Evolutionary conservation across 805 yeast species (phyloP), one percentile per base, ranked within the genome.

Genomic region (Cyberlindnera saturnus): DNA sequence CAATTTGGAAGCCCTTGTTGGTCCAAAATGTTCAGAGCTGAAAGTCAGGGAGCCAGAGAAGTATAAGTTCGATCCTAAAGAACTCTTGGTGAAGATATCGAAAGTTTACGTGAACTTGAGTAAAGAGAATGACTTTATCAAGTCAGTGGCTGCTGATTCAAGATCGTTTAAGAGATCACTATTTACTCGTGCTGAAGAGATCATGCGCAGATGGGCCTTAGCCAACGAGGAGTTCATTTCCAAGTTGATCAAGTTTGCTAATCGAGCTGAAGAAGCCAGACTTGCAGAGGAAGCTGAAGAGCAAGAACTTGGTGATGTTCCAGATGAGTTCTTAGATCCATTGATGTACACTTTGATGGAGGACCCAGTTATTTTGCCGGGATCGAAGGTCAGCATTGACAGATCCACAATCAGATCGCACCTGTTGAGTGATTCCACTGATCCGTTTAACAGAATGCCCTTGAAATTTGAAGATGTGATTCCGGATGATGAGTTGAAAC

Each of bases 251-350:
- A 59, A 63, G 13, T 88, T 93, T 62, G 85, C 81, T 0, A 66
- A 73, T 29, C 65, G 65, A n/a, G 95, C 95, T 0, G 83, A 84
- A 47, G 59, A 63, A 33, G 75, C 78, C 40, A 75, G 78, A 56
- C 53, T 70, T 28, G 68, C 67, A 13, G 91, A 85, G 47, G 95
- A 84, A 52, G 86, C 79, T 48, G 95, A 87, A 58, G 97, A 91
- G 50, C 58, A 78, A 49, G 96, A 88, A 59, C 71, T 87, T 52
- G 97, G 96, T 20, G 99, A 93, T 41, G 76, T 86, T 15, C 99
- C 99, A 0, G 99, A 93, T 60, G 98, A 93, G 62, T 93, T 82
- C 60, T 75, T 93, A 53, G 99, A 93, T 69, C 99, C 99, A 13
- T 75, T 93, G 55, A 91, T 93, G 98, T 93, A 73, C 63, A 86